These are phyloP conservation scores for Talaromyces sp. DNA, from an alignment of 2,329 filamentous ascomycete species.

Conservation along the genomic window DNA sequence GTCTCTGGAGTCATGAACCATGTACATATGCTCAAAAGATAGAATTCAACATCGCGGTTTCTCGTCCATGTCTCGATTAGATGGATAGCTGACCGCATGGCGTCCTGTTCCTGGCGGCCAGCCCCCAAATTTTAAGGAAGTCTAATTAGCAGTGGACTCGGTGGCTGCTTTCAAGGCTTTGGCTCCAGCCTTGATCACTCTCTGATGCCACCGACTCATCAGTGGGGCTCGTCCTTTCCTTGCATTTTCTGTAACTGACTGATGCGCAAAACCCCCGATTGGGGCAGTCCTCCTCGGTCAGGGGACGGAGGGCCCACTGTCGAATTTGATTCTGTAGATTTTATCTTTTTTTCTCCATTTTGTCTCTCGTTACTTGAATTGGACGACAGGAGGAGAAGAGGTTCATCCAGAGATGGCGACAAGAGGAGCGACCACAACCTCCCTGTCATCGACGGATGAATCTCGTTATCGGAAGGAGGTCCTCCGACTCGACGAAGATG, in stretches of 20 bases:
- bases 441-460: conserved; percentile 30
- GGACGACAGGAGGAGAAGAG: neutral
- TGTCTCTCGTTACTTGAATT: neutral
- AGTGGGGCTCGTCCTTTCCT: conserved; percentile 5
- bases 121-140: neutral
- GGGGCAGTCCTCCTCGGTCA: conserved; percentile 2
- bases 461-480: conserved; percentile 37
- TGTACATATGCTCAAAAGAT: neutral
- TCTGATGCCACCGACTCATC: conserved; percentile 10
- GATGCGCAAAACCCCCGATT: conserved; percentile 8
- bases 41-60: neutral
- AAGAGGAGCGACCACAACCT: neutral
- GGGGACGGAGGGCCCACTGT: neutral
- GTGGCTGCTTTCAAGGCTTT: neutral
- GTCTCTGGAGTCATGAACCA: neutral
- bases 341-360: neutral
- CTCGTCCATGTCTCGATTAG: neutral
- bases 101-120: neutral
- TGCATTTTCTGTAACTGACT: conserved; percentile 6
- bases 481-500: conserved; percentile 30
- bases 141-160: neutral
- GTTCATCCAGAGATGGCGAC: conserved; percentile 12
- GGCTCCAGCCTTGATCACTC: neutral
- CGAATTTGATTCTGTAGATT: neutral
- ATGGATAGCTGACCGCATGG: neutral